These are phyloP conservation scores for Penicillium antarcticum DNA, from an alignment of 495 filamentous ascomycete species.

Conservation along the genomic window DNA sequence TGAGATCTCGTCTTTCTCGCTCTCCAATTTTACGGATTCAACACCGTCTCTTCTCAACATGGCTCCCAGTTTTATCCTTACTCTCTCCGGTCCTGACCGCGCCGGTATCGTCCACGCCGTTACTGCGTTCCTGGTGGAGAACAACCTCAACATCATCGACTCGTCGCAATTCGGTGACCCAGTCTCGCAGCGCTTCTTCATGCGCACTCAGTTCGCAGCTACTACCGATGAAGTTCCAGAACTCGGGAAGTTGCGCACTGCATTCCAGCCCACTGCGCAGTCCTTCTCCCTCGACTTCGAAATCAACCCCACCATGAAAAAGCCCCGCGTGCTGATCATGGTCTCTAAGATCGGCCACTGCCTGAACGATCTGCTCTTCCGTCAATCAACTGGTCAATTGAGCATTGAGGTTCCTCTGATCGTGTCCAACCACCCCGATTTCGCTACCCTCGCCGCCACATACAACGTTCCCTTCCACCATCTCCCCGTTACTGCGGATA, in stretches of 20 bases:
- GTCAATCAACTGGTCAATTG: conserved; percentile 54
- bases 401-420: conserved; percentile 64
- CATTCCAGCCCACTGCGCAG: conserved; percentile 53
- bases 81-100: conserved; percentile 70
- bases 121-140: conserved; percentile 62
- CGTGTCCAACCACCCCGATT: conserved; percentile 73
- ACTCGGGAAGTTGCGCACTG: conserved; percentile 38
- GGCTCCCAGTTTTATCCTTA: conserved; percentile 62
- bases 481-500: conserved; percentile 66
- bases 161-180: conserved; percentile 71
- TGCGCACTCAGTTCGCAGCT: conserved; percentile 68
- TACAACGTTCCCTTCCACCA: conserved; percentile 73
- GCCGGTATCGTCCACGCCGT: conserved; percentile 75
- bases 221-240: conserved; percentile 31
- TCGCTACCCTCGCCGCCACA: conserved; percentile 59
- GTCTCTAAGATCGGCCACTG: conserved; percentile 80
- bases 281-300: conserved; percentile 60
- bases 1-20: too few species aligned
- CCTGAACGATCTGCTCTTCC: conserved; percentile 76
- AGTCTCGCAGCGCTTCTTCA: conserved; percentile 66
- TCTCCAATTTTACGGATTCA: conserved; percentile 22
- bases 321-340: conserved; percentile 73
- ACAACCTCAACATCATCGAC: conserved; percentile 70
- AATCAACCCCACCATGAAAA: conserved; percentile 57
- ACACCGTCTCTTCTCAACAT: conserved; percentile 32